Evolutionary conservation across 1,284 basidiomycete species (phyloP).

Genomic region (Sporisorium iseilematis-ciliati): DNA sequence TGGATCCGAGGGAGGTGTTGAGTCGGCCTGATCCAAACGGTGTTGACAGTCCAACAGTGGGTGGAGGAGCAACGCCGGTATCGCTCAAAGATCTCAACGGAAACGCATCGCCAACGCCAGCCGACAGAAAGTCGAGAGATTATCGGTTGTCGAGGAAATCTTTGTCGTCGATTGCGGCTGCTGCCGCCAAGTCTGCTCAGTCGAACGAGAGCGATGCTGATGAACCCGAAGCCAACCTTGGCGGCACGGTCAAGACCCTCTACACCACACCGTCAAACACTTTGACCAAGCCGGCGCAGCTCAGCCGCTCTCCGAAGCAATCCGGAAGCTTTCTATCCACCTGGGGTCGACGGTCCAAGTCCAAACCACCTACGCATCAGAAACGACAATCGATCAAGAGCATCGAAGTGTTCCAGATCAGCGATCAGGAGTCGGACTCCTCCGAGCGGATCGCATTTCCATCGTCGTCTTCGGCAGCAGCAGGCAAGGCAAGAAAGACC

Average conservation of each 20-base stretch:
- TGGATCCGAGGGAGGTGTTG: slow-evolving; percentile 37
- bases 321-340: slow-evolving; percentile 28
- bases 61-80: background rate
- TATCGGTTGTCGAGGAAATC: slow-evolving; percentile 32
- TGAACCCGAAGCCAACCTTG: slow-evolving; percentile 10
- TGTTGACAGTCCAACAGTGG: background rate
- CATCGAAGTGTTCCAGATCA: slow-evolving; percentile 50
- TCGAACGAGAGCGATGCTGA: slow-evolving; percentile 10
- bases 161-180: slow-evolving; percentile 21
- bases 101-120: slow-evolving; percentile 11
- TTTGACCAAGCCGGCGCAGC: slow-evolving; percentile 6
- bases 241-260: slow-evolving; percentile 33
- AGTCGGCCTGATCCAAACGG: slow-evolving; percentile 40
- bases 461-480: background rate
- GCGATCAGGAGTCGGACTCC: slow-evolving; percentile 14
- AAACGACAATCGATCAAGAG: slow-evolving; percentile 47
- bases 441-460: slow-evolving; percentile 15
- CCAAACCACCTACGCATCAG: slow-evolving; percentile 19
- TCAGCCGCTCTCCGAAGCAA: slow-evolving; percentile 21
- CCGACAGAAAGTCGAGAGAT: background rate
- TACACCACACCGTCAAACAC: slow-evolving; percentile 37
- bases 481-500: background rate
- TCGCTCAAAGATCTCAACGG: slow-evolving; percentile 5
- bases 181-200: slow-evolving; percentile 9
- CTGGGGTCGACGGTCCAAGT: slow-evolving; percentile 20